A percentile compares a stretch with the other conserved stretches of the same genome.
Conservation (phyloP, 1,284 basidiomycete genomes). For the Cutaneotrichosporon cavernicola region DNA sequence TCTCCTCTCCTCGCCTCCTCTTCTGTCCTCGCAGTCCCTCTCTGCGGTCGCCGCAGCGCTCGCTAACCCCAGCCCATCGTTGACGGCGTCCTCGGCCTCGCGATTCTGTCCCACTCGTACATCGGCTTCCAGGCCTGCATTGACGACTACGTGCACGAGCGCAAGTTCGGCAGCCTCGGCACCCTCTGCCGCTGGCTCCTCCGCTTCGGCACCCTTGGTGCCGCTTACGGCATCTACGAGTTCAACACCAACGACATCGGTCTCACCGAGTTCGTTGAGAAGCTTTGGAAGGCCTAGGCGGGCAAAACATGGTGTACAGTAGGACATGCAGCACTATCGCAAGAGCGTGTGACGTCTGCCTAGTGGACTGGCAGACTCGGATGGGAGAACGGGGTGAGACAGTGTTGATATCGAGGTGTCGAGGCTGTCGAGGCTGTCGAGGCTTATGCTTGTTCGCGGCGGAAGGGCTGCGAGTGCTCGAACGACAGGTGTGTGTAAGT, state of each 20-base stretch:
- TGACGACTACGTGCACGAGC: constrained; percentile 87
- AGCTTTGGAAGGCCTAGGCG: constrained; percentile 64
- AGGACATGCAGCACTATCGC: constrained; percentile 26
- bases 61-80: constrained; percentile 62
- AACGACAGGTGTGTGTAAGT: too few species aligned
- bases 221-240: constrained; percentile 88
- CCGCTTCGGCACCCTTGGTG: constrained; percentile 73
- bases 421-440: too few species aligned
- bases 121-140: constrained; percentile 73
- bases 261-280: constrained; percentile 67
- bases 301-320: constrained; percentile 26
- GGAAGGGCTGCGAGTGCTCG: neutral
- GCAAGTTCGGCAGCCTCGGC: constrained; percentile 85
- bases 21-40: too few species aligned
- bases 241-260: constrained; percentile 97
- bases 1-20: too few species aligned
- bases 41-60: neutral
- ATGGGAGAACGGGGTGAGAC: neutral
- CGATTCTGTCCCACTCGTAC: constrained; percentile 89
- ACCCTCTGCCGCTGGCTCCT: constrained; percentile 70
- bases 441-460: too few species aligned
- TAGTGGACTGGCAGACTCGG: neutral
- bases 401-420: neutral
- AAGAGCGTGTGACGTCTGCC: neutral
- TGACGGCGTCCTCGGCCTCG: constrained; percentile 82